Conservation (phyloP, 345 rosid genomes). For the Eucalyptus cloeziana region DNA sequence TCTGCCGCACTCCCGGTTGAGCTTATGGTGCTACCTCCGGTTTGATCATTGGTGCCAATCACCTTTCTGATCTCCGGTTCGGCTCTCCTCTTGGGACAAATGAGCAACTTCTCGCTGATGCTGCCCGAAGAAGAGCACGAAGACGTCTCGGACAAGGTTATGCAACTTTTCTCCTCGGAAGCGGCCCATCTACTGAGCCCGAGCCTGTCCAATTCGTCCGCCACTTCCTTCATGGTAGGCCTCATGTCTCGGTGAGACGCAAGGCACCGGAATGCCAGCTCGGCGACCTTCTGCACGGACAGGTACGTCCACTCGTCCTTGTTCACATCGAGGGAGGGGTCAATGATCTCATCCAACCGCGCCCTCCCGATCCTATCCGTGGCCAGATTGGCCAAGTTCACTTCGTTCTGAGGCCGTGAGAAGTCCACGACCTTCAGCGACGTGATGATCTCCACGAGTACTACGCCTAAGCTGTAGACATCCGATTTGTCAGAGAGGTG, state of each 20-base stretch:
- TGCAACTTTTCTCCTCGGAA: background rate
- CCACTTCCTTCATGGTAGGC: slow-evolving; percentile 89
- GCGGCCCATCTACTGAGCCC: slow-evolving; percentile 58
- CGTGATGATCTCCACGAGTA: slow-evolving; percentile 88
- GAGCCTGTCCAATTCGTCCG: slow-evolving; percentile 67
- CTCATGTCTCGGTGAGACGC: slow-evolving; percentile 85
- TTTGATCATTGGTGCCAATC: background rate
- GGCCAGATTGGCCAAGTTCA: slow-evolving; percentile 80
- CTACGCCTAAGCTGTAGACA: slow-evolving; percentile 33
- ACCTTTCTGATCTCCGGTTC: background rate
- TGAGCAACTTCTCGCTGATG: slow-evolving; percentile 20
- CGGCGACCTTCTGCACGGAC: slow-evolving; percentile 68
- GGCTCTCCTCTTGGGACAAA: background rate
- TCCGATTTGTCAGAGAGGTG: slow-evolving; percentile 86
- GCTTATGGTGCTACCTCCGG: background rate
- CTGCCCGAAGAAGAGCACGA: slow-evolving; percentile 30
- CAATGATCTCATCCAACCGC: slow-evolving; percentile 67
- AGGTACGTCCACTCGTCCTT: slow-evolving; percentile 76
- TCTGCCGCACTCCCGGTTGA: slow-evolving; percentile 8
- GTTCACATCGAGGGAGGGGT: slow-evolving; percentile 50
- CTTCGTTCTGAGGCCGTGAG: slow-evolving; percentile 62
- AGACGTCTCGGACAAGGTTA: slow-evolving; percentile 30
- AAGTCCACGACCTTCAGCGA: slow-evolving; percentile 85
- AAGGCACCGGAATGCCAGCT: slow-evolving; percentile 71
- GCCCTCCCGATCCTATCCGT: slow-evolving; percentile 78